Evolutionary conservation across 805 yeast species (phyloP).

Genomic region (Brettanomyces custersianus): DNA sequence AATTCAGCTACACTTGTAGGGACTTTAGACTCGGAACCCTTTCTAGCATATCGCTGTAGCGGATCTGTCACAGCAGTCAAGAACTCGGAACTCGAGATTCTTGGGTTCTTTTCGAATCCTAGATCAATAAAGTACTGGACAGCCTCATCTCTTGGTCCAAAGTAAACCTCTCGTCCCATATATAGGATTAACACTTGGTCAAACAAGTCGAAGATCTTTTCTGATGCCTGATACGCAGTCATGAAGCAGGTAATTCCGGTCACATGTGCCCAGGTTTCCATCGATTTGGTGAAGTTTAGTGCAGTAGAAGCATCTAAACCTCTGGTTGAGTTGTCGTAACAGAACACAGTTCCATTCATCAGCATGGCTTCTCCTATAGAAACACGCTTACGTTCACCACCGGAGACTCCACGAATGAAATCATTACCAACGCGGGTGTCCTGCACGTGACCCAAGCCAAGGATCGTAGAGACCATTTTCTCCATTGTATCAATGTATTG

Average conservation of each 20-base stretch:
- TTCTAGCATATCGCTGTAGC: conserved; percentile 39
- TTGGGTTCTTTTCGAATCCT: conserved; percentile 54
- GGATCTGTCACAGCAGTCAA: conserved; percentile 63
- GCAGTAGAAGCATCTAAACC: conserved; percentile 69
- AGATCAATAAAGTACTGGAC: conserved; percentile 44
- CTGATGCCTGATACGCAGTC: conserved; percentile 60
- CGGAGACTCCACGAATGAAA: conserved; percentile 58
- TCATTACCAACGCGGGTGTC: conserved; percentile 58
- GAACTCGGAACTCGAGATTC: conserved; percentile 61
- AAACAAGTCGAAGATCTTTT: conserved; percentile 49
- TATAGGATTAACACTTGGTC: conserved; percentile 53
- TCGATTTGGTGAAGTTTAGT: conserved; percentile 50
- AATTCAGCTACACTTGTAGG: conserved; percentile 52
- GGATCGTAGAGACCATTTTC: conserved; percentile 41
- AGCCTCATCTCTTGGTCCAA: conserved; percentile 44
- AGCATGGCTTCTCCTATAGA: conserved; percentile 55
- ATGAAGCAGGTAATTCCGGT: conserved; percentile 47
- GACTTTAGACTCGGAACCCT: conserved; percentile 42
- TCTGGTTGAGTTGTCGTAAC: conserved; percentile 62
- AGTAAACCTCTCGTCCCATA: conserved; percentile 50
- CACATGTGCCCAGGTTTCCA: conserved; percentile 49
- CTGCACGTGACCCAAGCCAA: conserved; percentile 48
- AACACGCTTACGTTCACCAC: conserved; percentile 65
- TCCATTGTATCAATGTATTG: conserved; percentile 33
- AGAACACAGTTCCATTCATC: conserved; percentile 42